Conservation (phyloP, 495 filamentous ascomycete genomes). For the Penicillium silybi region DNA sequence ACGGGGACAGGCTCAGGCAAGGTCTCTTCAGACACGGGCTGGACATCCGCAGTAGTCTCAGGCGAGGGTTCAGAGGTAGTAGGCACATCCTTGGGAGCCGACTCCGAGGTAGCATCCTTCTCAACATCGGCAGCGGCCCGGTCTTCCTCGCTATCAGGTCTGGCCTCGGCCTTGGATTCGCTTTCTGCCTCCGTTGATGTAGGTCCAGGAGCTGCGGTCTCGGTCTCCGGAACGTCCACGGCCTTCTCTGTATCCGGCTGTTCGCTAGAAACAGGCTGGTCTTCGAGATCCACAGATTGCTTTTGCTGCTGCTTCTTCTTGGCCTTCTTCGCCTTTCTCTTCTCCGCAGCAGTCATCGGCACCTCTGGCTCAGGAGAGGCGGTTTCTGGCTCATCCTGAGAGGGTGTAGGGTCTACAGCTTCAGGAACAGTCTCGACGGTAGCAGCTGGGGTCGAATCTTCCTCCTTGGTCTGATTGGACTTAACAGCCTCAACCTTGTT, state of each 20-base stretch:
- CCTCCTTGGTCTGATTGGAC: background rate
- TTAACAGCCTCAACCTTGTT: background rate
- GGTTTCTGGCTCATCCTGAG: background rate
- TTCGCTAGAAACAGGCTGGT: slow-evolving; percentile 7
- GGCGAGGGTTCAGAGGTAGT: background rate
- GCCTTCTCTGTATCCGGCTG: slow-evolving; percentile 6
- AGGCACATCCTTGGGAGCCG: background rate
- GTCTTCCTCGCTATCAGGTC: background rate
- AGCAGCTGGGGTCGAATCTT: background rate
- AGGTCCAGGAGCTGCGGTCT: background rate
- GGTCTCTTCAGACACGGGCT: background rate
- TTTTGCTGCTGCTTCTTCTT: slow-evolving; percentile 18
- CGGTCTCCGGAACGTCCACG: background rate
- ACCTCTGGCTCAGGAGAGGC: slow-evolving; percentile 12
- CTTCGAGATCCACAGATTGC: slow-evolving; percentile 9
- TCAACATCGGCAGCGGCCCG: background rate
- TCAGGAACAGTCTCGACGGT: background rate
- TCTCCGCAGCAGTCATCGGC: slow-evolving; percentile 22
- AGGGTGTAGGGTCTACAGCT: background rate
- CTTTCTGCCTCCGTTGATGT: background rate
- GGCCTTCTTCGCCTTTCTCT: slow-evolving; percentile 37
- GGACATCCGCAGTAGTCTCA: background rate
- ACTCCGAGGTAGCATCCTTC: background rate
- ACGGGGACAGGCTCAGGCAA: background rate
- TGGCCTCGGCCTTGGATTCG: slow-evolving; percentile 2